phyloP scores from a whole-genome alignment of 495 filamentous ascomycete species.

The Talaromyces thailandensis region DNA sequence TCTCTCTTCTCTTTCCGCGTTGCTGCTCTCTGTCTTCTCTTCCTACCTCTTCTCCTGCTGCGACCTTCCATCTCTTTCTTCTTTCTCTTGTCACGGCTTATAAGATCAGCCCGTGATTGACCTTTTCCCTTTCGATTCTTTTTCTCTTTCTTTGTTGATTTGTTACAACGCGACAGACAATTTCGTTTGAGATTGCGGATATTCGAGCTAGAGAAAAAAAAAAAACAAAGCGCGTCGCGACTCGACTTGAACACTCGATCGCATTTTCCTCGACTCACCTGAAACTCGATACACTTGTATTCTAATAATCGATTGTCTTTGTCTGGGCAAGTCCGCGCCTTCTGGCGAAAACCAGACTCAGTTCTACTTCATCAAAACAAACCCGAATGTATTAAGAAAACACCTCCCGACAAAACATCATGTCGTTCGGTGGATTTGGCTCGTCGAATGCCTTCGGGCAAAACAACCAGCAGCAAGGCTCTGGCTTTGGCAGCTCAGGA shows the following conservation, averaged over 20 bases:
- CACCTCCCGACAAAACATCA: slow-evolving; percentile 18
- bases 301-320: slow-evolving; percentile 3
- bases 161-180: background rate
- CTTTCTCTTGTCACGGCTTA: background rate
- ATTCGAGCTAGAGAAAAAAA: background rate
- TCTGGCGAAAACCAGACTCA: background rate
- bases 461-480: slow-evolving; percentile 41
- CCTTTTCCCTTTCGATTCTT: slow-evolving; percentile 3
- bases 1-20: slow-evolving; percentile 5
- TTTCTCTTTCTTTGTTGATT: background rate
- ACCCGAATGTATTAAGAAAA: slow-evolving; percentile 29
- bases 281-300: background rate
- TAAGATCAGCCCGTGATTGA: background rate
- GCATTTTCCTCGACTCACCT: background rate
- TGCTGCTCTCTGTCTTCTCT: slow-evolving; percentile 7
- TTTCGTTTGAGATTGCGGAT: background rate
- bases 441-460: slow-evolving; percentile 47
- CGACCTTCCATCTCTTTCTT: slow-evolving; percentile 2
- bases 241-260: background rate
- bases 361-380: background rate
- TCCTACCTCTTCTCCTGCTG: slow-evolving; percentile 8
- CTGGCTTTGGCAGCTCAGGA: slow-evolving; percentile 38
- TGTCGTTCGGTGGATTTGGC: slow-evolving; percentile 33
- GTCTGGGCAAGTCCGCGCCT: background rate
- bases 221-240: slow-evolving; percentile 2